A percentile compares a stretch with the other conserved stretches of the same genome.
Conservation (phyloP, 208 protist species). For the Acanthamoeba castellanii region DNA sequence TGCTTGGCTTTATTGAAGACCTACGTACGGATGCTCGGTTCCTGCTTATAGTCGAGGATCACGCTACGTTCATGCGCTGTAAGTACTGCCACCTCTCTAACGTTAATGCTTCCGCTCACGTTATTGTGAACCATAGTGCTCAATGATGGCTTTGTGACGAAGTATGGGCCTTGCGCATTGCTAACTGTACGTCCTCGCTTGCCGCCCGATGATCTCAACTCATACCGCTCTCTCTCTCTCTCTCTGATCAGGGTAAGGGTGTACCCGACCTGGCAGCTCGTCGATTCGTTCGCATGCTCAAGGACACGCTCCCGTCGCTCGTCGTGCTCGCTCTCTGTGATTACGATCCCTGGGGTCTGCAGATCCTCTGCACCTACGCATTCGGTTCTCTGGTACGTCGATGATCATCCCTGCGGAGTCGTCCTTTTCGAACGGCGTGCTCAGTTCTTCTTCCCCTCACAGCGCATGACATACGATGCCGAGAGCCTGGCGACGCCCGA, state of each 20-base stretch:
- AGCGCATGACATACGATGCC: constrained; percentile 61
- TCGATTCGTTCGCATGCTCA: constrained; percentile 35
- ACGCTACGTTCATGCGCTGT: constrained; percentile 68
- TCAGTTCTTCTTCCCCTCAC: not conserved
- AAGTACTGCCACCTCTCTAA: not conserved
- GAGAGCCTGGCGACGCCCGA: constrained; percentile 55
- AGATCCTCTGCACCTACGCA: constrained; percentile 63
- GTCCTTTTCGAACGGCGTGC: not conserved
- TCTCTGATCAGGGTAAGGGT: constrained; percentile 64
- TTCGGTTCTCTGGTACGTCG: constrained; percentile 32
- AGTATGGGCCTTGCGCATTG: constrained; percentile 28
- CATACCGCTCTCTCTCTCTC: no score
- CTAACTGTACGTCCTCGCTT: constrained; percentile 21
- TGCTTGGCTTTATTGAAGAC: not conserved
- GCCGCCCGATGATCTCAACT: not conserved
- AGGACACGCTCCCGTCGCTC: constrained; percentile 11
- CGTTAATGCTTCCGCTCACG: not conserved
- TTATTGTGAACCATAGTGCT: not conserved
- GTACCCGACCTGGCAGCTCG: constrained; percentile 46
- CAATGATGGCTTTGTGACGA: constrained; percentile 36
- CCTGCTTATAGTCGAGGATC: constrained; percentile 60
- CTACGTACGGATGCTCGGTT: constrained; percentile 36
- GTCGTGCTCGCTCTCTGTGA: constrained; percentile 60
- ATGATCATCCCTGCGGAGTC: not conserved
- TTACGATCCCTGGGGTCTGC: constrained; percentile 62